phyloP scores from a whole-genome alignment of 345 rosid species.

The Gossypium longicalyx region DNA sequence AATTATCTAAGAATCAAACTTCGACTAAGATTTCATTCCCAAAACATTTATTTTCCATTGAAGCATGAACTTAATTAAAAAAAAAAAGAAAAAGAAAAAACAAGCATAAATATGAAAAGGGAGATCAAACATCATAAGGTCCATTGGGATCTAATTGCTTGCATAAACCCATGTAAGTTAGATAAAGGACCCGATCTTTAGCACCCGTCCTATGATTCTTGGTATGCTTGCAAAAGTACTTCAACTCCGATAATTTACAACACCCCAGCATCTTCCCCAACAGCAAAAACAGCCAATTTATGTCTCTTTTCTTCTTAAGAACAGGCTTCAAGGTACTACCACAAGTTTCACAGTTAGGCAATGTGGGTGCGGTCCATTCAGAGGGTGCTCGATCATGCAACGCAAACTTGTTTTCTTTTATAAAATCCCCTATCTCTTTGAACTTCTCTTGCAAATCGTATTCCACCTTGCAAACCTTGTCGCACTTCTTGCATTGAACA shows the following conservation, averaged over 20 bases:
- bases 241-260: slow-evolving; percentile 30
- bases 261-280: slow-evolving; percentile 38
- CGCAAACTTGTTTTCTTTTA: slow-evolving; percentile 14
- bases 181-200: slow-evolving; percentile 39
- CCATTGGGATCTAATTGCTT: slow-evolving; percentile 32
- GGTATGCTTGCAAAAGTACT: slow-evolving; percentile 42
- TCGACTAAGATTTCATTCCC: too few relatives aligned
- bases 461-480: slow-evolving; percentile 15
- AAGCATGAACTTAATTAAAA: too few relatives aligned
- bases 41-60: too few relatives aligned
- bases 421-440: slow-evolving; percentile 18
- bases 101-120: not conserved
- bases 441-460: slow-evolving; percentile 29
- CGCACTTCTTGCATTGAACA: slow-evolving; percentile 31
- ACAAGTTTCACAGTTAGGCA: slow-evolving; percentile 26
- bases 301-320: slow-evolving; percentile 20
- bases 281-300: slow-evolving; percentile 41
- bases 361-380: slow-evolving; percentile 30
- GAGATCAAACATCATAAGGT: slow-evolving; percentile 27
- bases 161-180: slow-evolving; percentile 31
- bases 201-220: slow-evolving; percentile 40
- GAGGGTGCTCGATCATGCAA: slow-evolving; percentile 37
- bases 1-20: too few relatives aligned
- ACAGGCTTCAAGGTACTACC: slow-evolving; percentile 21
- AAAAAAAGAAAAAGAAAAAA: not conserved